phyloP scores from a whole-genome alignment of 1,139 yeast species.

The Sporopachydermia cereana region DNA sequence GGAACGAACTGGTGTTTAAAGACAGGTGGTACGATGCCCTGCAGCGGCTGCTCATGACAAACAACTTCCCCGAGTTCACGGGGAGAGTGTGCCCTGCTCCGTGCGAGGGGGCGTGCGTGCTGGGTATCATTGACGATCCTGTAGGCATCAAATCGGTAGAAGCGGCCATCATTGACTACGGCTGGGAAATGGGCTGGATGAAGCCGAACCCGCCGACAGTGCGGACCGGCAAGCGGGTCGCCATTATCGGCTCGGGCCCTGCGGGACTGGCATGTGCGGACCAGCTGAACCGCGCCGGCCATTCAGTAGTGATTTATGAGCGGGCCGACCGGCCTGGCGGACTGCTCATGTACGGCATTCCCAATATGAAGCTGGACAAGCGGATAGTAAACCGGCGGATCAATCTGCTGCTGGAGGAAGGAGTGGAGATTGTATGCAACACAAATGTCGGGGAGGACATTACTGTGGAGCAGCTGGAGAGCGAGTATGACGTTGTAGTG shows the following conservation, averaged over 20 bases:
- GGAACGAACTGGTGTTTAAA: constrained; percentile 93
- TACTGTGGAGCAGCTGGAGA: constrained; percentile 55
- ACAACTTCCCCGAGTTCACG: constrained; percentile 97
- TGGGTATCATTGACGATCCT: constrained; percentile 89
- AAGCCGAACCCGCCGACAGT: constrained; percentile 65
- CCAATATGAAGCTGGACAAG: constrained; percentile 97
- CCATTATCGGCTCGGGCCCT: constrained; percentile 93
- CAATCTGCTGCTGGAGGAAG: constrained; percentile 84
- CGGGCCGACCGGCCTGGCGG: constrained; percentile 96
- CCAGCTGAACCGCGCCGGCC: constrained; percentile 95
- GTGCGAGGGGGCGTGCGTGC: constrained; percentile 96
- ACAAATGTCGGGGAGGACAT: constrained; percentile 79
- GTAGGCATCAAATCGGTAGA: constrained; percentile 96
- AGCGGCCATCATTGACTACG: constrained; percentile 92
- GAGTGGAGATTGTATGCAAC: constrained; percentile 65
- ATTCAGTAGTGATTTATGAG: constrained; percentile 80
- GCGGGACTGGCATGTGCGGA: constrained; percentile 95
- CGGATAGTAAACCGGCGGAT: constrained; percentile 86
- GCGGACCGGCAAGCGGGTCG: constrained; percentile 80
- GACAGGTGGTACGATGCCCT: constrained; percentile 93
- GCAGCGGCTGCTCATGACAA: constrained; percentile 87
- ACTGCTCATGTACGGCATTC: constrained; percentile 95
- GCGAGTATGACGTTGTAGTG: constrained; percentile 67
- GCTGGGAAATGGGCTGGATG: constrained; percentile 95
- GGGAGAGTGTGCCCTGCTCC: constrained; percentile 99